Evolutionary conservation across 2,329 filamentous ascomycete species (phyloP).

Genomic region (Acrocalymma vagum): DNA sequence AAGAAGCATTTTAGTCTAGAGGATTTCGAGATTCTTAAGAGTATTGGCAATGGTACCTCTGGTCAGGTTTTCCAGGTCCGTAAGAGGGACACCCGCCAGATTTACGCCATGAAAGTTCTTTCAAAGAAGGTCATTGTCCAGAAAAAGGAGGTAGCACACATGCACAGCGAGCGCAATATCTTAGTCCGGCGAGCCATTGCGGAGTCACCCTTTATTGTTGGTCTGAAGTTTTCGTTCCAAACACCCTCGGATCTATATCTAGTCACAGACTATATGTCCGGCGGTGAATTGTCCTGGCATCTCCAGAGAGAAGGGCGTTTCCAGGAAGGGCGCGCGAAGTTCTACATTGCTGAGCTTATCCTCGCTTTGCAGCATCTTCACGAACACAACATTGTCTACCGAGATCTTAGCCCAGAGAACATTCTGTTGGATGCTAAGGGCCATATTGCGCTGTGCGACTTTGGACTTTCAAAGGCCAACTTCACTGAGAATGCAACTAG

Average conservation of each 20-base stretch:
- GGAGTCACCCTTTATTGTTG: conserved; percentile 94
- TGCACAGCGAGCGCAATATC: conserved; percentile 93
- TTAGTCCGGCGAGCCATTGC: conserved; percentile 91
- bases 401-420: conserved; percentile 94
- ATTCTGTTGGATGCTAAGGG: conserved; percentile 93
- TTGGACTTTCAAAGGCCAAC: conserved; percentile 94
- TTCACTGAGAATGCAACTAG: conserved; percentile 94
- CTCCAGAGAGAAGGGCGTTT: conserved; percentile 94
- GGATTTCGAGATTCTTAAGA: conserved; percentile 90
- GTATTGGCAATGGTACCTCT: conserved; percentile 96
- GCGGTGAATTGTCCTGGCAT: conserved; percentile 95
- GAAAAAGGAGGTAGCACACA: conserved; percentile 97
- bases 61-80: conserved; percentile 96
- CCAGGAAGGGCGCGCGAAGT: conserved; percentile 89
- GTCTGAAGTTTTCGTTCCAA: conserved; percentile 96
- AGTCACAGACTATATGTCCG: conserved; percentile 98
- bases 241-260: conserved; percentile 92
- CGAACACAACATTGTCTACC: conserved; percentile 93
- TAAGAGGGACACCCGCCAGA: conserved; percentile 91
- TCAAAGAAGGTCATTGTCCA: conserved; percentile 99
- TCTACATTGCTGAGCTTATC: conserved; percentile 96
- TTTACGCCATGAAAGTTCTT: conserved; percentile 98
- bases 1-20: conserved; percentile 90
- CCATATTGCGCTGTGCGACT: conserved; percentile 94
- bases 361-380: conserved; percentile 91